A percentile compares a stretch with the other conserved stretches of the same genome.
phyloP scores from a whole-genome alignment of 2,329 filamentous ascomycete species.

The Aspergillus awamori region DNA sequence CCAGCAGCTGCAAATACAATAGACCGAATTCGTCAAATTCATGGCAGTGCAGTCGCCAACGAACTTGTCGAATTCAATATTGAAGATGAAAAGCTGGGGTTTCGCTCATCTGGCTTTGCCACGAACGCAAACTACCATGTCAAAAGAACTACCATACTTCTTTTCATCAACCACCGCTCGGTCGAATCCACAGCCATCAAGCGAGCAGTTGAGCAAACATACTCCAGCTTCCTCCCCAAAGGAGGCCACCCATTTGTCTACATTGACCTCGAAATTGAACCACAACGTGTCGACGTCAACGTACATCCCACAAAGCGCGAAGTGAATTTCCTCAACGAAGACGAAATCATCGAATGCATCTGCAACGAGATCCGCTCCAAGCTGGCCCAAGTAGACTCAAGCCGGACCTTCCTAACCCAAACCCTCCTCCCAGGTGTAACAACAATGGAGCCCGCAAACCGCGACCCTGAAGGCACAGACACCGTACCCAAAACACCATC shows the following conservation, averaged over 20 bases:
- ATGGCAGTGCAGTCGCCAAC: slow-evolving; percentile 81
- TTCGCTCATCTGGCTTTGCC: slow-evolving; percentile 76
- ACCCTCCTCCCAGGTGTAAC: slow-evolving; percentile 73
- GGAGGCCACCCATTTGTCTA: slow-evolving; percentile 94
- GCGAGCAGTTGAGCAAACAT: slow-evolving; percentile 88
- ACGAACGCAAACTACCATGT: slow-evolving; percentile 95
- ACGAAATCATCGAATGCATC: slow-evolving; percentile 87
- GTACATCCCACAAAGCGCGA: slow-evolving; percentile 96
- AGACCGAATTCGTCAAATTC: slow-evolving; percentile 87
- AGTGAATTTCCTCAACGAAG: slow-evolving; percentile 96
- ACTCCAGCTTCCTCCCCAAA: slow-evolving; percentile 84
- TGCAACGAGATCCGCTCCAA: slow-evolving; percentile 77
- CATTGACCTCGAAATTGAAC: slow-evolving; percentile 88
- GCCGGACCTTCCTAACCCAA: slow-evolving; percentile 91
- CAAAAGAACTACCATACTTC: slow-evolving; percentile 81
- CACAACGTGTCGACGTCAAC: slow-evolving; percentile 91
- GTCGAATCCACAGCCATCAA: slow-evolving; percentile 89
- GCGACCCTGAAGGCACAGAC: slow-evolving; percentile 29
- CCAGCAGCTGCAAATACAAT: slow-evolving; percentile 70
- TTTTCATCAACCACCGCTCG: slow-evolving; percentile 96
- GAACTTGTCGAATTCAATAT: slow-evolving; percentile 79
- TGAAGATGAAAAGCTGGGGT: slow-evolving; percentile 77
- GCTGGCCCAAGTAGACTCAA: slow-evolving; percentile 86
- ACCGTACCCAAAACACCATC: slow-evolving; percentile 40
- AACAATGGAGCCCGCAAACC: slow-evolving; percentile 47